A percentile compares a stretch with the other conserved stretches of the same genome.
Evolutionary conservation across 805 yeast species (phyloP).

Genomic region (Kazachstania viticola): DNA sequence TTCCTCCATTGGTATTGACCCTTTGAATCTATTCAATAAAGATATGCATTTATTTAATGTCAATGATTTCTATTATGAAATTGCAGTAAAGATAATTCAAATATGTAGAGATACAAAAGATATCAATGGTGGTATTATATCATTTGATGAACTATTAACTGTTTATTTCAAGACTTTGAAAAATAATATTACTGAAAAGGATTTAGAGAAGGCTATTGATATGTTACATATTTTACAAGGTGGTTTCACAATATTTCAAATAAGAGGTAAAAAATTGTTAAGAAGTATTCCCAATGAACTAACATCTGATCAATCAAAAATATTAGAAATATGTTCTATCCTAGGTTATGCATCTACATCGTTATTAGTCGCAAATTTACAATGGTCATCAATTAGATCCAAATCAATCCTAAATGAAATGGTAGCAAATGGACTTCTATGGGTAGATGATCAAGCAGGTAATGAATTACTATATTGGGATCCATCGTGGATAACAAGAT

Average conservation of each 20-base stretch:
- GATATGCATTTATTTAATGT: conserved; percentile 23
- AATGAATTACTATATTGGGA: conserved; percentile 53
- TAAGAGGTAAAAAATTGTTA: conserved; percentile 40
- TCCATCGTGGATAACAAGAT: conserved; percentile 49
- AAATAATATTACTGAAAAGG: conserved; percentile 30
- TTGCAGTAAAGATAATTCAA: conserved; percentile 68
- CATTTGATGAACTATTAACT: conserved; percentile 39
- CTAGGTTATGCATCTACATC: conserved; percentile 62
- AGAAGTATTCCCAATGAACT: conserved; percentile 54
- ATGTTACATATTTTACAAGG: conserved; percentile 50
- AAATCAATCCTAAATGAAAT: conserved; percentile 59
- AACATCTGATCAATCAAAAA: conserved; percentile 54
- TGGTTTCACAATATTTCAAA: conserved; percentile 52
- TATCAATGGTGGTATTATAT: conserved; percentile 73
- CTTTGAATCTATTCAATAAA: conserved; percentile 35
- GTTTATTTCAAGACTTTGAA: conserved; percentile 23
- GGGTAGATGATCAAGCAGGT: conserved; percentile 57
- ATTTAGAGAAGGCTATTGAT: conserved; percentile 44
- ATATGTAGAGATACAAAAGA: conserved; percentile 57
- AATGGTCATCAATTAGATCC: conserved; percentile 60
- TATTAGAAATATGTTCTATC: conserved; percentile 65
- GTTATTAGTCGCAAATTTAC: conserved; percentile 58
- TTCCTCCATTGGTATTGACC: conserved; percentile 73
- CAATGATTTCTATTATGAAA: conserved; percentile 48
- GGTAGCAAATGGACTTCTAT: conserved; percentile 70